Percentiles rank a stretch among this genome's conserved stretches.
Conservation (phyloP, 441 rosid genomes). For the Gossypium trilobum region DNA sequence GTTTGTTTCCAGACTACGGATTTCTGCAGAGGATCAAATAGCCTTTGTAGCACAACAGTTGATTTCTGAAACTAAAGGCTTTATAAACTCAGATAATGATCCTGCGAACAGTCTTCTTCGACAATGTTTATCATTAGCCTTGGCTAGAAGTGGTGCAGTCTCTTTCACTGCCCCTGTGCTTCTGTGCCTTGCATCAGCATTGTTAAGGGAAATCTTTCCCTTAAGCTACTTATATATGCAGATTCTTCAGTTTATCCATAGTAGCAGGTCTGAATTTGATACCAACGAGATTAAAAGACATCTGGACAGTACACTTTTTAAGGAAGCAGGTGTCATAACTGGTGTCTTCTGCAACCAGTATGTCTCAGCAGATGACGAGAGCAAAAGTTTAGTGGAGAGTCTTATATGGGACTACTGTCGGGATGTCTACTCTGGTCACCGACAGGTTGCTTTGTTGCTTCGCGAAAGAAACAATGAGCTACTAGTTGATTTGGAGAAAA, state of each 20-base stretch:
- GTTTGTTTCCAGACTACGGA: constrained; percentile 39
- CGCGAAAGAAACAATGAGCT: constrained; percentile 42
- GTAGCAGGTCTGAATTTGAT: constrained; percentile 24
- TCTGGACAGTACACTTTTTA: constrained; percentile 45
- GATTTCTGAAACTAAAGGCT: constrained; percentile 30
- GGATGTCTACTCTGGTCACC: constrained; percentile 63
- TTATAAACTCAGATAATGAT: constrained; percentile 20
- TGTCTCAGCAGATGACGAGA: constrained; percentile 46
- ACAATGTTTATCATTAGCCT: constrained; percentile 57
- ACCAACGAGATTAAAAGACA: constrained; percentile 43
- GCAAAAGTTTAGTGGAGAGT: constrained; percentile 50
- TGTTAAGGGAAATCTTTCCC: constrained; percentile 66
- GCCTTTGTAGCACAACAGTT: constrained; percentile 38
- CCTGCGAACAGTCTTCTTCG: constrained; percentile 31
- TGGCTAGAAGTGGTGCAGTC: constrained; percentile 65
- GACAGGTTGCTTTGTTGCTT: constrained; percentile 53
- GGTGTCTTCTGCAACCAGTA: constrained; percentile 76
- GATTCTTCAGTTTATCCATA: constrained; percentile 27
- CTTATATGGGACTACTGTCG: constrained; percentile 68
- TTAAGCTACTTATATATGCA: constrained; percentile 36
- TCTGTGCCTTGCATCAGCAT: constrained; percentile 54
- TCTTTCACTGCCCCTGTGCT: constrained; percentile 47
- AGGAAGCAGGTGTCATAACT: constrained; percentile 72
- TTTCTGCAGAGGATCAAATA: constrained; percentile 46
- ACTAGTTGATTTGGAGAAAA: constrained; percentile 58